Base-by-base conservation (phyloP, 2,329 filamentous ascomycete species). In the Geosmithia flava region DNA sequence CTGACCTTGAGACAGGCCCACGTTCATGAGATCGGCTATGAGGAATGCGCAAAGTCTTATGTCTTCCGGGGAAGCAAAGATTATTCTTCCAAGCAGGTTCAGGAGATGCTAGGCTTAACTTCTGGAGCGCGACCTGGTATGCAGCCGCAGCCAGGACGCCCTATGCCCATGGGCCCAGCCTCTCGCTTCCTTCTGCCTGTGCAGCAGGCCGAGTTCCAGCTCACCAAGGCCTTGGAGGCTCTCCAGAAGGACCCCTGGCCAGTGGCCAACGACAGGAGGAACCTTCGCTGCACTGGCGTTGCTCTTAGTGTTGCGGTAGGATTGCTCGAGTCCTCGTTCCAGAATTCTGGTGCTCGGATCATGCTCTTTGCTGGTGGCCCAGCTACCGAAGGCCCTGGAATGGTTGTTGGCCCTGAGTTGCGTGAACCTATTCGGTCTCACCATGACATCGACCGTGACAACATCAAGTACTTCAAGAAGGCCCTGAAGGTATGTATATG, bases 391-490 rank as follows among this genome's bases (percentile, higher is more conserved):
- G 93, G 93, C 1, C 93, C 93, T 11, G 93, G 93, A 52, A 89
- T 95, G 78, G 93, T 98, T 30, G 93, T 98, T 62, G 90, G 90
- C 2, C 87, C 93, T 20, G 93, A 98, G 68, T 72, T 98, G 54
- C 85, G 91, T 64, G 93, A 98, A 64, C 89, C 94, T 10, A 97
- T 98, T 55, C 85, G 93, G 61, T 97, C 91, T 42, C 93, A 98
- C 68, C 93, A 98, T 67, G 93, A 98, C 60, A 98, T 98, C 65
- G 93, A 98, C 63, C 82, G 90, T 50, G 93, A 98, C 67, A 96
- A 96, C 64, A 95, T 95, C 70, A 98, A 98, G 68, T 96, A 97
- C 69, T 97, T 95, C 71, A 98, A 98, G 76, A 98, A 98, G 70
- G 93, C 93, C 20, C 69, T 96, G 46, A 98, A 97, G 80, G 85